These are phyloP conservation scores for Lentinula guzmanii DNA, from an alignment of 768 basidiomycete species.

Conservation along the genomic window DNA sequence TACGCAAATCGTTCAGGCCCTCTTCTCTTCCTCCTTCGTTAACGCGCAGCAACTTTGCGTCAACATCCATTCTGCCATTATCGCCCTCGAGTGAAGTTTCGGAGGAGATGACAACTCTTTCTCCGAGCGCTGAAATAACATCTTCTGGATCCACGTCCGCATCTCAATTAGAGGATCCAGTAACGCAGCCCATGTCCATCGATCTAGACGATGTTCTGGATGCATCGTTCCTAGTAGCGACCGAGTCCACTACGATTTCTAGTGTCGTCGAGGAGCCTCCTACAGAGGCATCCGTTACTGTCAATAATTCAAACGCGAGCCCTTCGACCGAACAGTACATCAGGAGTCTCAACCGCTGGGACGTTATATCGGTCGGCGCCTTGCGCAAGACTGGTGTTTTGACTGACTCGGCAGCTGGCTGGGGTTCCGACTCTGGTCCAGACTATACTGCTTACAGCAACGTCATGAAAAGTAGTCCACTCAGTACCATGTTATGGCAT, in stretches of 20 bases:
- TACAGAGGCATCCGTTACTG: conserved; percentile 1
- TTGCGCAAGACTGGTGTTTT: conserved; percentile 51
- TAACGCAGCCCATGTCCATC: conserved; percentile 38
- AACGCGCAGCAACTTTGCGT: background rate
- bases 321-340: conserved; percentile 31
- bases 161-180: conserved; percentile 23
- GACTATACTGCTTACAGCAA: conserved; percentile 31
- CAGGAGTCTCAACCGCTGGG: conserved; percentile 62
- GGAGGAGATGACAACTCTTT: background rate
- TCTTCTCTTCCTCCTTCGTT: conserved; percentile 7
- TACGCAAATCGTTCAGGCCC: background rate
- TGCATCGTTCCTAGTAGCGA: conserved; percentile 55
- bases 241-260: conserved; percentile 30
- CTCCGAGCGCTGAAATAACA: background rate
- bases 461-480: conserved; percentile 49
- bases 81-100: background rate
- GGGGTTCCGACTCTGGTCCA: conserved; percentile 30
- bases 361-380: conserved; percentile 63
- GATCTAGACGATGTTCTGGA: conserved; percentile 76
- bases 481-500: conserved; percentile 54
- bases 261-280: conserved; percentile 7
- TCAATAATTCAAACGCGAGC: background rate
- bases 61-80: background rate
- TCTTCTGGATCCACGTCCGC: background rate
- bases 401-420: conserved; percentile 16